Base-by-base conservation (phyloP, 106 monocot species). In the Acorus gramineus region DNA sequence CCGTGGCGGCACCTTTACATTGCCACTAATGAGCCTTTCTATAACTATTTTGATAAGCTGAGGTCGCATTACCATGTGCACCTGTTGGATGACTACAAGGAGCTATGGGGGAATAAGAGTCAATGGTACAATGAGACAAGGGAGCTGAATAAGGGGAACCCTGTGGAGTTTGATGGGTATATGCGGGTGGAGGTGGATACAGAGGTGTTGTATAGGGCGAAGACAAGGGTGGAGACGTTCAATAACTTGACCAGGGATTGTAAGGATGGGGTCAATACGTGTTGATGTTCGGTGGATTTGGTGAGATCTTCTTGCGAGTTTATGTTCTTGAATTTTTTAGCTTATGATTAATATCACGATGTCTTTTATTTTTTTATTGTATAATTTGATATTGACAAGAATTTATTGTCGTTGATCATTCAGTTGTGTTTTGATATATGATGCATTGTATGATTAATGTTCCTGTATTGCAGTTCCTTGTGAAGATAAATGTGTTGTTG, bases 161-260 rank as follows among this genome's bases (percentile, higher is more conserved):
- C 82, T 0, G 86, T 86, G 60, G 71, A 71, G 52, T 90, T 85
- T 64, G 90, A 90, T 62, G 90, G 80, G 49, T 86, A 80, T 45
- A 90, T 90, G 90, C 77, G 90, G 57, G 78, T 86, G 59, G 86
- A 77, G 4, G 82, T 90, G 48, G 90, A 90, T 62, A 90, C 85
- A 2, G 90, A 90, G 60, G 85, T 86, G 12, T 56, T 90, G 47
- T 90, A 83, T 55, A 79, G 90, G 67, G 80, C 82, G 4, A 90
- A 90, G 63, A 80, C 78, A 3, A 71, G 60, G 46, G 82, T 90
- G 12, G 90, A 90, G 70, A 90, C 90, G 4, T 90, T 90, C 73
- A 83, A 83, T 61, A 86, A 90, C 70, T 68, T 90, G 64, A 90
- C 90, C 0, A 69, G 48, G 65, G 85, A 90, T 66, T 90, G 90